A percentile compares a stretch with the other conserved stretches of the same genome.
Conservation (phyloP, 768 basidiomycete species). For the Hericium alpestre region DNA sequence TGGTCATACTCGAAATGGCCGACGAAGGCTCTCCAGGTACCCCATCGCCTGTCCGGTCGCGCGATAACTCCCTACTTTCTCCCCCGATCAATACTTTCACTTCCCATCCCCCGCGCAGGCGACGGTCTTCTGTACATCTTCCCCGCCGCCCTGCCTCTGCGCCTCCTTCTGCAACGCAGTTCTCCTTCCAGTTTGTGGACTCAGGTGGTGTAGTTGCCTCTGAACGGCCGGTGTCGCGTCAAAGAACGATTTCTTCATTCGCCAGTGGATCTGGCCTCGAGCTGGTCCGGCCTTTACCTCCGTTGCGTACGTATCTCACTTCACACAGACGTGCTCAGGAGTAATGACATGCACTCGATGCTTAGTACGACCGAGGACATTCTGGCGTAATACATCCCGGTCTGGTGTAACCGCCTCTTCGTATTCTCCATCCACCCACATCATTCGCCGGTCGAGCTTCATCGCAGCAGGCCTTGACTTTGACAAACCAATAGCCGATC, state of each 20-base stretch:
- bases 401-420: slow-evolving; percentile 63
- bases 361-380: slow-evolving; percentile 70
- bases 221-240: not conserved
- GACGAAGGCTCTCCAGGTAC: not conserved
- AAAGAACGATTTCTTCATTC: not conserved
- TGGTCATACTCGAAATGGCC: not conserved
- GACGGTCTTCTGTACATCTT: not conserved
- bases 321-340: not conserved
- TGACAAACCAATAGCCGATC: slow-evolving; percentile 41
- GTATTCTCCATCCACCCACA: slow-evolving; percentile 64
- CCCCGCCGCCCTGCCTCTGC: not conserved
- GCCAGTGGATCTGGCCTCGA: slow-evolving; percentile 17
- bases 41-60: not conserved
- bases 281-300: slow-evolving; percentile 50
- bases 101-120: not conserved
- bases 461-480: slow-evolving; percentile 66
- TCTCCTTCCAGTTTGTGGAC: not conserved
- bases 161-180: not conserved
- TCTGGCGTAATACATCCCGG: slow-evolving; percentile 65
- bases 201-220: not conserved
- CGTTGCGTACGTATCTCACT: slow-evolving; percentile 40
- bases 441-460: slow-evolving; percentile 69
- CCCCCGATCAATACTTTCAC: not conserved
- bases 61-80: not conserved
- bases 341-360: not conserved